These are phyloP conservation scores for Calocera cornea DNA, from an alignment of 768 basidiomycete species.

Conservation along the genomic window DNA sequence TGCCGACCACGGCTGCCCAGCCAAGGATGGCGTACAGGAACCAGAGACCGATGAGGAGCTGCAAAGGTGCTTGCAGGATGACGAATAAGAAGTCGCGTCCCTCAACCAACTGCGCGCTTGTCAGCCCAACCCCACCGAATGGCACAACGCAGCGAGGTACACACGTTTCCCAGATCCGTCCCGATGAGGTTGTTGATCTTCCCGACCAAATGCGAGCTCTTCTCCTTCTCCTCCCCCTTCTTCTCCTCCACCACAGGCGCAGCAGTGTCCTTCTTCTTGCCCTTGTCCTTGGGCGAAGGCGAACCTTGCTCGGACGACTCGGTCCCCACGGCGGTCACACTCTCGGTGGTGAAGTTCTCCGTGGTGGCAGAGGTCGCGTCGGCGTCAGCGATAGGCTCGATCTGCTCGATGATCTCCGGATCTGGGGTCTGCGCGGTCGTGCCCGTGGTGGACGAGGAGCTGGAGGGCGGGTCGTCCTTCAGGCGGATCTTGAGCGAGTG, in stretches of 20 bases:
- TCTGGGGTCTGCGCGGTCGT: neutral
- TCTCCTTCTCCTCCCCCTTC: neutral
- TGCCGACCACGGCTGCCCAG: constrained; percentile 45
- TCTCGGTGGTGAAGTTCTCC: neutral
- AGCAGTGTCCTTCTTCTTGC: constrained; percentile 13
- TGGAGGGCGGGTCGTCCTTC: constrained; percentile 30
- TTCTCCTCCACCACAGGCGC: neutral
- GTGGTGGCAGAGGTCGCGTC: neutral
- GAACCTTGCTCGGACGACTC: neutral
- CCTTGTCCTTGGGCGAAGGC: constrained; percentile 3
- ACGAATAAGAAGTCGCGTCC: constrained; percentile 26
- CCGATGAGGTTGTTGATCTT: constrained; percentile 27
- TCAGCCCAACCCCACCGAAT: constrained; percentile 14
- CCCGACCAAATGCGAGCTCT: constrained; percentile 17
- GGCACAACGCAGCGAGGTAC: neutral
- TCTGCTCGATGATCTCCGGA: neutral
- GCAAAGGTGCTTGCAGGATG: constrained; percentile 29
- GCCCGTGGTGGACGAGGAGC: neutral
- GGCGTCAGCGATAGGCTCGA: neutral
- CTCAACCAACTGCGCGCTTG: constrained; percentile 6
- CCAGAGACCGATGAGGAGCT: constrained; percentile 28
- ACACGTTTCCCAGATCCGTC: constrained; percentile 23
- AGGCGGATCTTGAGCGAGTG: constrained; percentile 64
- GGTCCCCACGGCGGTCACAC: neutral
- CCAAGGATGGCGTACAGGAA: constrained; percentile 37